Evolutionary conservation across 2,329 filamentous ascomycete species (phyloP), one percentile per base, ranked within the genome.

Genomic region (Graphiopsis chlorocephala): DNA sequence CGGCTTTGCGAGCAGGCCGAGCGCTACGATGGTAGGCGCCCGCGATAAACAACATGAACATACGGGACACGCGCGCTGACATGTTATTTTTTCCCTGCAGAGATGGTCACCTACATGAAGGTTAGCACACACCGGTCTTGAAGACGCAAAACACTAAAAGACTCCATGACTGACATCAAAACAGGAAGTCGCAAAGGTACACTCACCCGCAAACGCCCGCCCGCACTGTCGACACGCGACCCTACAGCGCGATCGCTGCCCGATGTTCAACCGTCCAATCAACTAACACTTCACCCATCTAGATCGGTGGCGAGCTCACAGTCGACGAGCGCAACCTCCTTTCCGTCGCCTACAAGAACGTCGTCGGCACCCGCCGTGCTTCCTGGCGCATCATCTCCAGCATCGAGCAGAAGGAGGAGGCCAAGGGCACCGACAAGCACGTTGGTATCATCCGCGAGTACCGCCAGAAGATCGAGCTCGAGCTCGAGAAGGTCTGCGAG

Each of bases 41-140:
- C 38, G 59, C 31, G 4, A n/a, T 31, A 28, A 35, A 55, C 28
- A 17, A 31, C 26, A 29, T 20, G 28, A 11, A 38, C 17, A 28
- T 14, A 28, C 48, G 20, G 63, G 26, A 62, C 35, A 11, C 29
- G 60, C 48, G 64, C 61, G 69, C 72, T 76, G 65, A 73, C 64
- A 31, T 70, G 69, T 26, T 25, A 31, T 52, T 31, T 31, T 17
- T 8, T 8, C n/a, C 10, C 70, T 71, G 65, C 74, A 89, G 87
- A 98, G 85, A 98, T 98, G 94, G 94, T 98, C 76, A 93, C 89
- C 79, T 97, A 94, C 86, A 98, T 98, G 95, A 98, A 98, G 86
- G 87, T 88, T 75, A 79, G 85, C 81, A 45, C 2, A 45, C n/a
- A 20, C 38, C n/a, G 20, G 65, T 47, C 56, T 28, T 29, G 15